These are phyloP conservation scores for Hypoxylon fuscum DNA, from an alignment of 495 filamentous ascomycete genomes.

Conservation along the genomic window DNA sequence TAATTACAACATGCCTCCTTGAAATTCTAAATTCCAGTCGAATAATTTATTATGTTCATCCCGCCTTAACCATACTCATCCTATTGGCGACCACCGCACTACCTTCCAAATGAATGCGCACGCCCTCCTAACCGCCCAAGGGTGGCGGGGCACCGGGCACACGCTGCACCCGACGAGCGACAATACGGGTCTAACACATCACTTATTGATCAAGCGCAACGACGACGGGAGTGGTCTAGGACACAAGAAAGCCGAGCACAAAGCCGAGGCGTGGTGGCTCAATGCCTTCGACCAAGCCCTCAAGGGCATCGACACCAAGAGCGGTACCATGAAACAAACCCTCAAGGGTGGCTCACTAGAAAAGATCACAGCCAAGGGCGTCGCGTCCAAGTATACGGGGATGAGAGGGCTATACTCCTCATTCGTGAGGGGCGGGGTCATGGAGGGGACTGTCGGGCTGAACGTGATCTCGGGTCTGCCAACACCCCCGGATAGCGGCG, in stretches of 20 bases:
- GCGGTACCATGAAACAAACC: constrained; percentile 59
- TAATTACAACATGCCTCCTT: constrained; percentile 2
- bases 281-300: constrained; percentile 81
- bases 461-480: constrained; percentile 30
- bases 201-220: constrained; percentile 74
- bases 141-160: constrained; percentile 81
- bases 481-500: constrained; percentile 43
- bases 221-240: constrained; percentile 75
- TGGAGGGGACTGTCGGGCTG: constrained; percentile 70
- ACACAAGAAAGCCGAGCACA: constrained; percentile 69
- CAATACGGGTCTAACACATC: constrained; percentile 71
- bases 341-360: constrained; percentile 61
- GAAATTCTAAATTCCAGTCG: background rate
- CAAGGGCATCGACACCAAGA: constrained; percentile 70
- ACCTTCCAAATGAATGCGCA: constrained; percentile 66
- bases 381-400: constrained; percentile 56
- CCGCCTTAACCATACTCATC: too few relatives aligned
- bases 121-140: constrained; percentile 76
- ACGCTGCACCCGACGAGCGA: constrained; percentile 73
- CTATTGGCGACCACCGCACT: background rate
- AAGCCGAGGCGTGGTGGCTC: constrained; percentile 81
- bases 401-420: constrained; percentile 75
- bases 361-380: constrained; percentile 54
- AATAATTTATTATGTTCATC: background rate
- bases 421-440: constrained; percentile 78